Conservation (phyloP, 371 early-diverging fungal genomes). For the Syncephalastrum contaminatum region DNA sequence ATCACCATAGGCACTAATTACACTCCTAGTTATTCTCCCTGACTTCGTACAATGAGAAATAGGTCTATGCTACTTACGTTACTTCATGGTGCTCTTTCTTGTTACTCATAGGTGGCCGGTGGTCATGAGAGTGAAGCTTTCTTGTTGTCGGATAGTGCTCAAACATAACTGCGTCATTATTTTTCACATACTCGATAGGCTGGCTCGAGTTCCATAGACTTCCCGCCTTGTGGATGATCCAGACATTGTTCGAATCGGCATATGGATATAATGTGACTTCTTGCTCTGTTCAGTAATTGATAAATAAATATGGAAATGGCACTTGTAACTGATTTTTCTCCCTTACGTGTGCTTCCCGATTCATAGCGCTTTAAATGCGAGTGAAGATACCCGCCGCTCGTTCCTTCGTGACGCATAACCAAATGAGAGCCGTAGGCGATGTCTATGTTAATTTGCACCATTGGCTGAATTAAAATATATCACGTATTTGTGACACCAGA, state of each 20-base stretch:
- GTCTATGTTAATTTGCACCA: constrained; percentile 34
- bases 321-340: neutral
- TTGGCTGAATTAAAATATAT: neutral
- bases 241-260: constrained; percentile 85
- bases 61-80: constrained; percentile 31
- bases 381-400: constrained; percentile 81
- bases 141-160: constrained; percentile 68
- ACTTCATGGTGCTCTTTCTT: constrained; percentile 36
- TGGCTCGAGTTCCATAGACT: constrained; percentile 31
- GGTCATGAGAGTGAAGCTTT: constrained; percentile 86
- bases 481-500: neutral
- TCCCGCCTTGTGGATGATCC: constrained; percentile 61
- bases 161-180: constrained; percentile 76
- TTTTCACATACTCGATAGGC: constrained; percentile 43
- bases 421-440: constrained; percentile 82
- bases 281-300: no score
- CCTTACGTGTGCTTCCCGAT: constrained; percentile 74
- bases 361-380: constrained; percentile 83
- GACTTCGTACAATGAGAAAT: neutral
- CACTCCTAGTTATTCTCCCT: neutral
- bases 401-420: constrained; percentile 71
- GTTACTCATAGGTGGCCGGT: constrained; percentile 43
- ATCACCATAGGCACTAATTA: constrained; percentile 24
- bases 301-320: no score
- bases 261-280: constrained; percentile 92